Evolutionary conservation across 2,329 filamentous ascomycete species (phyloP).

Genomic region (Epichloe festucae): DNA sequence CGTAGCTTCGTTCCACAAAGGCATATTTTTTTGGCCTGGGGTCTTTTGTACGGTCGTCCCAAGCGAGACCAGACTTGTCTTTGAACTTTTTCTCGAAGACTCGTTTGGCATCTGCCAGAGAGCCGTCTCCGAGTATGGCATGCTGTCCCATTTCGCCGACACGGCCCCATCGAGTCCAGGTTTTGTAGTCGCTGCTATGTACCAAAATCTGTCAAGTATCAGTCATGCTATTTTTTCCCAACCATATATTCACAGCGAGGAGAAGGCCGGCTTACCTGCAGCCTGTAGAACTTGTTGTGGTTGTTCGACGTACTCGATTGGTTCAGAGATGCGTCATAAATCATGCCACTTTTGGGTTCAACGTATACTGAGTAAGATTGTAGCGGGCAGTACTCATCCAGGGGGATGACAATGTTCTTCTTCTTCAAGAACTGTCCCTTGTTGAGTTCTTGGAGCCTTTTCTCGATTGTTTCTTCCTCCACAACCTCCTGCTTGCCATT

Average conservation of each 20-base stretch:
- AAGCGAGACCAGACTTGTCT: conserved; percentile 44
- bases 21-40: conserved; percentile 61
- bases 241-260: too few relatives aligned
- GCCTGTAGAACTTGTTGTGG: conserved; percentile 72
- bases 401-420: conserved; percentile 31
- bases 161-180: conserved; percentile 72
- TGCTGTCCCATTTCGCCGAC: conserved; percentile 49
- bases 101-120: conserved; percentile 29
- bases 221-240: neutral
- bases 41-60: conserved; percentile 37
- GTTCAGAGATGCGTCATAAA: conserved; percentile 70
- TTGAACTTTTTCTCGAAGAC: conserved; percentile 50
- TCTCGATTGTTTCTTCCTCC: conserved; percentile 19
- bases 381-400: conserved; percentile 33
- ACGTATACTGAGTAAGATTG: conserved; percentile 46
- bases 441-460: conserved; percentile 20
- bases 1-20: conserved; percentile 69
- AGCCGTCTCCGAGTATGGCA: conserved; percentile 28
- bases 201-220: conserved; percentile 25
- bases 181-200: conserved; percentile 30
- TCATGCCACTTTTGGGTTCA: conserved; percentile 44
- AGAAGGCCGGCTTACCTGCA: conserved; percentile 40
- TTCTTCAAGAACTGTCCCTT: conserved; percentile 35
- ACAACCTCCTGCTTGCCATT: conserved; percentile 15
- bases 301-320: conserved; percentile 60